Conservation (phyloP, 2,329 filamentous ascomycete genomes). For the Monosporascus sp. region DNA sequence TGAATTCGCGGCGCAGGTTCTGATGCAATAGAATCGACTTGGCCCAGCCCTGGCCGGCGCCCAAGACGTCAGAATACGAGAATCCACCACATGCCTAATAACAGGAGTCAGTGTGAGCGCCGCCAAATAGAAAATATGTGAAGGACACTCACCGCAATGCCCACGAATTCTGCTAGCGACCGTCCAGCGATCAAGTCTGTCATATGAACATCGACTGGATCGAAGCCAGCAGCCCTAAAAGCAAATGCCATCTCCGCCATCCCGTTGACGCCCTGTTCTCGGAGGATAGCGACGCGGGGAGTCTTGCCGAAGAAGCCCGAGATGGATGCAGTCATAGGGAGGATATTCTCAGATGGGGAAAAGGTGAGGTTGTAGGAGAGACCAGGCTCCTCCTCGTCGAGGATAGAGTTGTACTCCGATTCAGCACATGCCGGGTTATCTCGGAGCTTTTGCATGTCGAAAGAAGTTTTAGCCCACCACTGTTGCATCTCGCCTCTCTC, state of each 20-base stretch:
- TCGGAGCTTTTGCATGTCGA: slow-evolving; percentile 83
- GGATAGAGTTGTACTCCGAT: slow-evolving; percentile 70
- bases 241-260: slow-evolving; percentile 98
- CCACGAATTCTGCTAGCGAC: slow-evolving; percentile 76
- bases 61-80: slow-evolving; percentile 82
- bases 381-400: slow-evolving; percentile 73
- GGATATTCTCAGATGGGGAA: slow-evolving; percentile 65
- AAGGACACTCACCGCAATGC: slow-evolving; percentile 57
- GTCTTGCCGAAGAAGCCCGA: slow-evolving; percentile 42
- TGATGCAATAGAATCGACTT: slow-evolving; percentile 86
- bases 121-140: too few species aligned
- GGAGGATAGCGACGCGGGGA: slow-evolving; percentile 78
- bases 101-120: too few species aligned
- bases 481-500: slow-evolving; percentile 73
- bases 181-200: slow-evolving; percentile 79
- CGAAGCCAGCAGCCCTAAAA: slow-evolving; percentile 86
- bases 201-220: slow-evolving; percentile 94
- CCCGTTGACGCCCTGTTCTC: slow-evolving; percentile 94
- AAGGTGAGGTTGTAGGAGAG: slow-evolving; percentile 80
- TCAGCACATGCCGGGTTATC: slow-evolving; percentile 88
- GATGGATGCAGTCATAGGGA: slow-evolving; percentile 32
- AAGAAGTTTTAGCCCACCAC: slow-evolving; percentile 83
- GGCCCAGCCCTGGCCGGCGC: slow-evolving; percentile 95
- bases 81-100: slow-evolving; percentile 76
- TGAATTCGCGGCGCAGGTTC: slow-evolving; percentile 70